Evolutionary conservation across 805 yeast genomes (phyloP).

Genomic region (Saturnispora zaruensis): DNA sequence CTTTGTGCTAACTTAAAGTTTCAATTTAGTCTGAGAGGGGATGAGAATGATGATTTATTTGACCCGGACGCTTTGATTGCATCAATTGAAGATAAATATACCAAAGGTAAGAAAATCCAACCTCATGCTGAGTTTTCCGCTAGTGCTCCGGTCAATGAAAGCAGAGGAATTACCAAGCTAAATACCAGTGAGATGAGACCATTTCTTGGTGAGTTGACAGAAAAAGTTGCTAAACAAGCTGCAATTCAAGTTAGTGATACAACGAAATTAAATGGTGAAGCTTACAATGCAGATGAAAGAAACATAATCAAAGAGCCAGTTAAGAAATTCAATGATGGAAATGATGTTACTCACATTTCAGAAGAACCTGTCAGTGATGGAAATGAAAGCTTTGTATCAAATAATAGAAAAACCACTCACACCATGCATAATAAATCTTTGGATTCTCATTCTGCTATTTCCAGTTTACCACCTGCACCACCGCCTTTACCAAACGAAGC

Average conservation of each 20-base stretch:
- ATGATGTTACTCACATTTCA: neutral
- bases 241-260: constrained; percentile 22
- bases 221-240: constrained; percentile 38
- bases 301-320: neutral
- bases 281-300: neutral
- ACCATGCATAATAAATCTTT: neutral
- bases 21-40: constrained; percentile 22
- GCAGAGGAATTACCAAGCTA: neutral
- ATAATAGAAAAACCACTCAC: too few relatives aligned
- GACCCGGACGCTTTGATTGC: constrained; percentile 18
- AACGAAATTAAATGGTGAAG: neutral
- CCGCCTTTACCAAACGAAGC: constrained; percentile 17
- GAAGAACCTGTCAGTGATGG: neutral
- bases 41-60: constrained; percentile 13
- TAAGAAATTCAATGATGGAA: neutral
- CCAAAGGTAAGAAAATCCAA: constrained; percentile 23
- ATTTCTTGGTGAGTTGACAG: constrained; percentile 45
- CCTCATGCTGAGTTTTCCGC: constrained; percentile 18
- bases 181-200: constrained; percentile 25
- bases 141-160: constrained; percentile 9
- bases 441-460: neutral
- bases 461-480: neutral
- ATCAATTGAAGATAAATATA: constrained; percentile 24
- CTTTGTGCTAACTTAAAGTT: constrained; percentile 22
- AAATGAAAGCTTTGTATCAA: neutral